Conservation (phyloP, 345 rosid species). For the Sonneratia caseolaris region DNA sequence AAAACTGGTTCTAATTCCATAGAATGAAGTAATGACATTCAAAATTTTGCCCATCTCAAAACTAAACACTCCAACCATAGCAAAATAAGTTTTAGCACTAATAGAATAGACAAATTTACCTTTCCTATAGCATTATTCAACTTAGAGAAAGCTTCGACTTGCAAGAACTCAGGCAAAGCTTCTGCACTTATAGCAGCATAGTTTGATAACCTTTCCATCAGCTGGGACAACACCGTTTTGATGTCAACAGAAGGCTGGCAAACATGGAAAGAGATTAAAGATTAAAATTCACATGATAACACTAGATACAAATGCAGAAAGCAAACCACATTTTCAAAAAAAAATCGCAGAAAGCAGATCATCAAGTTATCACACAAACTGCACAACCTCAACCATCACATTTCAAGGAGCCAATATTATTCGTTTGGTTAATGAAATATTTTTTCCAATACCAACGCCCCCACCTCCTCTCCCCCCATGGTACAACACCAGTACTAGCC, state of each 20-base stretch:
- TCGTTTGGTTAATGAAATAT: neutral
- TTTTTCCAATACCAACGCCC: too few relatives aligned
- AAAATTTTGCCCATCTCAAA: neutral
- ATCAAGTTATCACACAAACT: neutral
- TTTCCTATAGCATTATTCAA: constrained; percentile 94
- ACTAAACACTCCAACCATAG: neutral
- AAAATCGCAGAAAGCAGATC: neutral
- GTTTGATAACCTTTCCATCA: constrained; percentile 97
- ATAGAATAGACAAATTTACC: constrained; percentile 27
- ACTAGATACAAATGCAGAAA: neutral
- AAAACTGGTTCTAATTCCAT: neutral
- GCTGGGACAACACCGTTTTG: constrained; percentile 88
- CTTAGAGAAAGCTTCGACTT: constrained; percentile 98
- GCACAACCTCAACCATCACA: neutral
- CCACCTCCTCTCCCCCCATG: too few relatives aligned
- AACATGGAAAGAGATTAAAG: constrained; percentile 13
- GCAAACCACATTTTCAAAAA: neutral
- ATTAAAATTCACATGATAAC: neutral
- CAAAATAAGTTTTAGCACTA: neutral
- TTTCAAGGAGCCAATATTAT: neutral
- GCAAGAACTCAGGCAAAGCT: constrained; percentile 88
- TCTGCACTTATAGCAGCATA: constrained; percentile 89
- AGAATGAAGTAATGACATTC: neutral
- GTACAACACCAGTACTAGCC: too few relatives aligned
- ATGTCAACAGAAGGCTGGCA: constrained; percentile 89